Evolutionary conservation across 1,284 basidiomycete species (phyloP), one percentile per base, ranked within the genome.

Genomic region (Takashimella tepidaria): DNA sequence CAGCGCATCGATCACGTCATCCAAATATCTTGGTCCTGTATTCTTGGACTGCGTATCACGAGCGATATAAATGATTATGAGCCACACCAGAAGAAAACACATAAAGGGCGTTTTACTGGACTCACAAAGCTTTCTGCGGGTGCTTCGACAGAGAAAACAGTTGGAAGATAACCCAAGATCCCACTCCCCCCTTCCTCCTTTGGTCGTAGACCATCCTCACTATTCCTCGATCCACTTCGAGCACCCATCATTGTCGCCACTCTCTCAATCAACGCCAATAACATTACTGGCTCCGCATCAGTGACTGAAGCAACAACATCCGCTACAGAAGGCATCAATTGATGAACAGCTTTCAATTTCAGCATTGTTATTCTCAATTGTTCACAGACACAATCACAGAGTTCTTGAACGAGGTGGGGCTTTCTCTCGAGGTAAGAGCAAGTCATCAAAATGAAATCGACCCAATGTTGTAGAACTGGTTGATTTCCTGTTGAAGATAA

Each of bases 401-500:
- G 77, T 1, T 90, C 86, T 13, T 83, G 78, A n/a, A 96, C 78
- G 41, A 87, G 80, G 13, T 79, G 75, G 42, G 84, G 82, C 5
- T 53, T 55, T 49, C 51, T 40, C 50, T 60, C 89, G 76, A 21
- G 82, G 78, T 43, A 84, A 0, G 89, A 85, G 6, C 93, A 78
- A 0, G 89, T 88, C 85, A 90, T 90, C 50, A 97, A 81, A 53
- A 97, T 81, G 69, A 98, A 98, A 72, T 98, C 95, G 21, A 97
- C 81, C 95, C 95, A 98, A 68, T 96, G 89, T 67, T 95, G 91
- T 12, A 96, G 75, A 21, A 93, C 81, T 1, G 88, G 81, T 20
- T 85, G 83, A 72, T 93, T 95, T 21, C 80, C 76, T 4, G 80
- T 77, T 4, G 79, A 73, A 4, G 84, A 79, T 42, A 98, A 84